A percentile compares a stretch with the other conserved stretches of the same genome.
Conservation (phyloP, 1,139 yeast genomes). For the Yamadazyma pseudoaaseri region DNA sequence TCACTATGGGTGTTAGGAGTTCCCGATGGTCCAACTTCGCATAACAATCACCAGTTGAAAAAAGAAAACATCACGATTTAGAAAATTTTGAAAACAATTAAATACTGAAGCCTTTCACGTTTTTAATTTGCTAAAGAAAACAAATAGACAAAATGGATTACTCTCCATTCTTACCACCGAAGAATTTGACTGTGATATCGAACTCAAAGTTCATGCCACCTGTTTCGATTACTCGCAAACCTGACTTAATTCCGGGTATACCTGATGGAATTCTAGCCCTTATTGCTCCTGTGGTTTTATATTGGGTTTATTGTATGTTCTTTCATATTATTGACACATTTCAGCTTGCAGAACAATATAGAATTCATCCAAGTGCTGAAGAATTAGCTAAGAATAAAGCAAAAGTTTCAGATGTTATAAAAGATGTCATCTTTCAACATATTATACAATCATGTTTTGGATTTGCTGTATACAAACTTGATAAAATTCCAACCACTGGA, state of each 20-base stretch:
- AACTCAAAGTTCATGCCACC: conserved; percentile 13
- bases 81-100: conserved; percentile 1
- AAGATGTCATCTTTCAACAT: conserved; percentile 85
- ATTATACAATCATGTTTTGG: conserved; percentile 78
- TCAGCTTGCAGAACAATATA: conserved; percentile 73
- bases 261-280: conserved; percentile 77
- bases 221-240: conserved; percentile 22
- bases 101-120: conserved; percentile 1
- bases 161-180: conserved; percentile 6
- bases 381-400: conserved; percentile 75
- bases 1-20: too few relatives aligned
- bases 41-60: conserved; percentile 4
- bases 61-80: conserved; percentile 3
- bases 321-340: conserved; percentile 75
- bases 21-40: conserved; percentile 1
- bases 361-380: conserved; percentile 92
- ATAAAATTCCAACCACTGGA: conserved; percentile 69
- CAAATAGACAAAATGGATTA: conserved; percentile 3
- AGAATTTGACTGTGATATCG: conserved; percentile 15
- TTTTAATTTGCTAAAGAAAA: background rate
- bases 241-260: conserved; percentile 51
- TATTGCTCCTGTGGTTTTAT: conserved; percentile 71
- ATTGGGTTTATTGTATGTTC: conserved; percentile 74
- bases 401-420: conserved; percentile 61
- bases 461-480: conserved; percentile 48